A percentile compares a stretch with the other conserved stretches of the same genome.
These are phyloP conservation scores for Lentinula aciculospora DNA, from an alignment of 768 basidiomycete genomes.

Conservation along the genomic window DNA sequence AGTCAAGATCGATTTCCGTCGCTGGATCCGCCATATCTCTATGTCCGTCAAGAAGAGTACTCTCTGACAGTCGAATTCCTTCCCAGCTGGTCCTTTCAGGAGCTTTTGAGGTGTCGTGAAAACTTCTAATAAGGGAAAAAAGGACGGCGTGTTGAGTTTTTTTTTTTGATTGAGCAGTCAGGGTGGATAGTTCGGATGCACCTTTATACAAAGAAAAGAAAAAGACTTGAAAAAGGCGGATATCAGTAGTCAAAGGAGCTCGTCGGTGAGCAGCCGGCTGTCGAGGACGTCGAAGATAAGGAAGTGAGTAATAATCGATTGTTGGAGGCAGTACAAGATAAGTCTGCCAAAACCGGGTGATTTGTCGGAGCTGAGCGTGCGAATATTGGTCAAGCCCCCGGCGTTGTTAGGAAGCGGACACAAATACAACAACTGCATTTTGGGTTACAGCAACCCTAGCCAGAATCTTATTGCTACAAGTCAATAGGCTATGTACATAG, in stretches of 20 bases:
- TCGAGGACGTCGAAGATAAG: slow-evolving; percentile 15
- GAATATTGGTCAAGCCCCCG: slow-evolving; percentile 17
- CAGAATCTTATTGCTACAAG: neutral
- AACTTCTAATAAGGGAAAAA: slow-evolving; percentile 10
- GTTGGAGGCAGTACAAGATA: slow-evolving; percentile 41
- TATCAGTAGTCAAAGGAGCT: neutral
- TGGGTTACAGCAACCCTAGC: too few species aligned
- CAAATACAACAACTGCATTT: too few species aligned
- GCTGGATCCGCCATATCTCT: slow-evolving; percentile 66
- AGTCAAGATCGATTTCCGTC: slow-evolving; percentile 97
- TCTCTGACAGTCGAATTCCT: neutral
- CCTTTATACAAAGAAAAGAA: slow-evolving; percentile 4
- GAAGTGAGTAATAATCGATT: slow-evolving; percentile 35
- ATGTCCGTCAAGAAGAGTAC: neutral
- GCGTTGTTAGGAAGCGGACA: neutral
- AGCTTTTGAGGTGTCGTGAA: neutral
- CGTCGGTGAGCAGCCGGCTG: slow-evolving; percentile 23
- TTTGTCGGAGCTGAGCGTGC: slow-evolving; percentile 32
- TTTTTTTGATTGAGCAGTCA: neutral
- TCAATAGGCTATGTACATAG: neutral
- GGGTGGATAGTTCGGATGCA: neutral
- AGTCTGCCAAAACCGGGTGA: slow-evolving; percentile 33
- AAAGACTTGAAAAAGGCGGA: slow-evolving; percentile 1
- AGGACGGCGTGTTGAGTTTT: slow-evolving; percentile 8
- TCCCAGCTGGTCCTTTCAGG: neutral